Evolutionary conservation across 352 stramenopile species (phyloP), one percentile per base, ranked within the genome.

Genomic region (Globisporangium okanoganense): DNA sequence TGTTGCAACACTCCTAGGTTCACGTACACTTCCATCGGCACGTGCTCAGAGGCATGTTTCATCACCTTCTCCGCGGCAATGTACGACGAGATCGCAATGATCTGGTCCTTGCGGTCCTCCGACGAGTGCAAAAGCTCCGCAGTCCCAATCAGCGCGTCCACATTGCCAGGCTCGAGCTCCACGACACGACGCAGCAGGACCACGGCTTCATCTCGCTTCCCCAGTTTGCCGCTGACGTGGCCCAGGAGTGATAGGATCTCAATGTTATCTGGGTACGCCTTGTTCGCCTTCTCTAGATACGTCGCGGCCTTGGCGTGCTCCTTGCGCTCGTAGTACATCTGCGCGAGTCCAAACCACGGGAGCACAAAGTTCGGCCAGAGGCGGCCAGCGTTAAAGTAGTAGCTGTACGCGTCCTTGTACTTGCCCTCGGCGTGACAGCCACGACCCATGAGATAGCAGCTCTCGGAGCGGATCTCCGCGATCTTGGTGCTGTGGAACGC

Each of bases 371-470:
- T 92, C 4, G 85, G 79, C 79, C 82, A 92, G n/a, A 92, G 71
- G 16, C 85, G 82, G 25, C 82, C 95, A 31, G 95, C 94, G 58
- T 97, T 95, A 57, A 97, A 95, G 75, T 99, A 99, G 70, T 98
- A 97, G 67, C 94, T 96, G 68, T 97, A 97, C 13, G 96, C 96
- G 59, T 98, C 87, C 66, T 98, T 96, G 73, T 98, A 97, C 63
- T 98, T 96, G 55, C 88, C 88, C 58, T 83, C 82, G 35, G 95
- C 91, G 67, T 99, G 96, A 57, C 94, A 95, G n/a, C 97, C 95
- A 55, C 96, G 89, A 12, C 92, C 96, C 75, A 98, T 95, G 35
- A 98, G 85, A 70, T 97, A 99, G 54, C 97, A 97, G 63, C 93
- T 98, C 73, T 99, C 96, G 12, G 95, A 97, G 53, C 97, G 93